Percentiles rank a stretch among this genome's conserved stretches.
These are phyloP conservation scores for Neopestalotiopsis sp. DNA, from an alignment of 2,329 filamentous ascomycete genomes.

Conservation along the genomic window DNA sequence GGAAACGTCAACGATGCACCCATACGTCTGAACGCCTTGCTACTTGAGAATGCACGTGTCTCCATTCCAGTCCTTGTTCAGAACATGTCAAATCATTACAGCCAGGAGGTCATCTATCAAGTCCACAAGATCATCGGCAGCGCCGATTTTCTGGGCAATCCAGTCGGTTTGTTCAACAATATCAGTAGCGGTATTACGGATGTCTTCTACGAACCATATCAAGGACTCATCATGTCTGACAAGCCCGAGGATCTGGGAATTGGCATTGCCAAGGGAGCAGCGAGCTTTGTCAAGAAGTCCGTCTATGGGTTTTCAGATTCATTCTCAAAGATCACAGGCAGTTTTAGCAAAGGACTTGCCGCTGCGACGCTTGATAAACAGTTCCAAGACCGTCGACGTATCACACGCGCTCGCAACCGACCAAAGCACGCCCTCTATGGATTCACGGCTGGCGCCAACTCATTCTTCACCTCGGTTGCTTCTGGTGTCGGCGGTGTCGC, in stretches of 20 bases:
- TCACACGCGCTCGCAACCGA: conserved; percentile 88
- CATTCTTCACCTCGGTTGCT: conserved; percentile 88
- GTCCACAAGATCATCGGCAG: conserved; percentile 97
- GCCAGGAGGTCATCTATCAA: conserved; percentile 93
- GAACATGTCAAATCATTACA: conserved; percentile 93
- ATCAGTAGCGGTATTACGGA: conserved; percentile 96
- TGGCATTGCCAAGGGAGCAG: conserved; percentile 94
- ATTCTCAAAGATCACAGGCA: conserved; percentile 96
- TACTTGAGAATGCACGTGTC: conserved; percentile 93
- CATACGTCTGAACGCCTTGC: conserved; percentile 87
- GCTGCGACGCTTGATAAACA: conserved; percentile 97
- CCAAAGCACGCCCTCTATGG: conserved; percentile 98
- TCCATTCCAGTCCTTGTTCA: conserved; percentile 83
- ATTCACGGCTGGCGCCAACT: conserved; percentile 93
- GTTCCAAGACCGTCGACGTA: conserved; percentile 94
- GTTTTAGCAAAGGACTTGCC: conserved; percentile 93
- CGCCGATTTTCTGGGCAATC: conserved; percentile 96
- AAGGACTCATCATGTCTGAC: conserved; percentile 95
- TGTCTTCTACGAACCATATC: conserved; percentile 99
- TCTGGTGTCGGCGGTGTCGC: conserved; percentile 94
- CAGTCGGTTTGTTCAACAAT: conserved; percentile 97
- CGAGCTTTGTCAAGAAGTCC: conserved; percentile 97
- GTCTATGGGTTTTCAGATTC: conserved; percentile 98
- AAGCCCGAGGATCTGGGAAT: conserved; percentile 92
- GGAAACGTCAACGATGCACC: conserved; percentile 99